Evolutionary conservation across 2,329 filamentous ascomycete species (phyloP), one percentile per base, ranked within the genome.

Genomic region (Calycina herbarum): DNA sequence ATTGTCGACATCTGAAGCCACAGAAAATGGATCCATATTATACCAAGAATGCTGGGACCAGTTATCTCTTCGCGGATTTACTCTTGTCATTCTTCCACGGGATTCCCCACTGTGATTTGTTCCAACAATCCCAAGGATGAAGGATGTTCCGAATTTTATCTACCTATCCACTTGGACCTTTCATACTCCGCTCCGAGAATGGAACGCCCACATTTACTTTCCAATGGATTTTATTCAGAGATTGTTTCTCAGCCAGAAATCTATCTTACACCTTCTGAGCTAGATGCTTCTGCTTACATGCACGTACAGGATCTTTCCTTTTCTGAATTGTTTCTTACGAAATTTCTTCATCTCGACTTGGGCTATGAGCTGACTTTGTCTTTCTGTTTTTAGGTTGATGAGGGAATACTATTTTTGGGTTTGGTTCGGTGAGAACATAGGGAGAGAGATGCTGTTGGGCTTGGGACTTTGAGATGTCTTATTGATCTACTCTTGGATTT

Each of bases 251-350:
- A 6, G 45, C 45, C 45, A 51, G n/a, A 51, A n/a, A 5, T 27
- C 8, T 20, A 38, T 38, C 35, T 38, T 38, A 15, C 35, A 13
- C 35, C 35, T 24, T 11, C 17, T 20, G 20, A 51, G 8, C 45
- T 11, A 51, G n/a, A 51, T 51, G 11, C n/a, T 24, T 51, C 45
- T 51, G 45, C 45, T 24, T 51, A 27, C 7, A 24, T 51, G 20
- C n/a, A 51, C n/a, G n/a, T 51, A 51, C 20, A 51, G 45, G 45
- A 51, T 24, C 45, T 51, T 51, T 51, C 20, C 17, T 51, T 51
- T 24, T 24, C 11, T 51, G 7, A 11, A 3, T 3, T 51, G 8
- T 11, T 51, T 24, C 45, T 27, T 24, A 2, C 6, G 17, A 8
- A 24, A 5, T 10, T 24, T 24, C 3, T 3, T 7, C 20, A 11